Percentiles rank a stretch among this genome's conserved stretches.
These are phyloP conservation scores for Camptophora hylomeconis DNA, from an alignment of 2,329 filamentous ascomycete species.

Conservation along the genomic window DNA sequence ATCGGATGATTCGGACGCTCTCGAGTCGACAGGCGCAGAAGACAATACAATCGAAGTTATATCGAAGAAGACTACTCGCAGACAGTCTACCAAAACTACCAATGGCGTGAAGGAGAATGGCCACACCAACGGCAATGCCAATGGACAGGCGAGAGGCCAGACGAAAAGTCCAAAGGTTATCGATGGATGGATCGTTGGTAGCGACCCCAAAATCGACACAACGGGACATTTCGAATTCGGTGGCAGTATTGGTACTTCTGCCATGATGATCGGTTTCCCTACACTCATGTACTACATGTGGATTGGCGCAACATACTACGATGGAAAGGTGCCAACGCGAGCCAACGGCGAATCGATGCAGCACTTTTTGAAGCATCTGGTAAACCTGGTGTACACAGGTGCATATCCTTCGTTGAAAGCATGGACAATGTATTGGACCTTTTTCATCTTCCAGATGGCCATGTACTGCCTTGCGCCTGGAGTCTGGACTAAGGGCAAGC, in stretches of 20 bases:
- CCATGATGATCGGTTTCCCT: conserved; percentile 92
- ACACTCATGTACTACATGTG: conserved; percentile 98
- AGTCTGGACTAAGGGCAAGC: conserved; percentile 77
- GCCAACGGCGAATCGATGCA: conserved; percentile 50
- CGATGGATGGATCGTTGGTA: conserved; percentile 29
- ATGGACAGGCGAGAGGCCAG: conserved; percentile 8
- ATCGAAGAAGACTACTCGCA: too few relatives aligned
- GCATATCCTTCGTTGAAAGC: conserved; percentile 73
- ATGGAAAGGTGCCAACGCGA: conserved; percentile 64
- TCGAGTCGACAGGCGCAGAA: conserved; percentile 5
- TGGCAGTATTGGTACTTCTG: conserved; percentile 62
- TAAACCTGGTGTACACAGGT: conserved; percentile 61
- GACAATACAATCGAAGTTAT: too few relatives aligned
- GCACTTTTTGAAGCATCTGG: conserved; percentile 62
- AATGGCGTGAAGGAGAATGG: conserved; percentile 3
- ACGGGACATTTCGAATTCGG: conserved; percentile 66
- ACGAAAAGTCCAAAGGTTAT: conserved; percentile 20
- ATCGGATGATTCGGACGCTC: conserved; percentile 10
- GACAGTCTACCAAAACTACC: background rate
- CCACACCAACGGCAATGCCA: conserved; percentile 8
- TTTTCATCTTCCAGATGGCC: conserved; percentile 70
- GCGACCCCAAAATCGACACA: conserved; percentile 31
- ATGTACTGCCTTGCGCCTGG: conserved; percentile 81
- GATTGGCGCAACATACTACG: conserved; percentile 87
- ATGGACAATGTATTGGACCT: conserved; percentile 90